Percentiles rank a stretch among this genome's conserved stretches.
Conservation (phyloP, 768 basidiomycete genomes). For the Mycena filopes region DNA sequence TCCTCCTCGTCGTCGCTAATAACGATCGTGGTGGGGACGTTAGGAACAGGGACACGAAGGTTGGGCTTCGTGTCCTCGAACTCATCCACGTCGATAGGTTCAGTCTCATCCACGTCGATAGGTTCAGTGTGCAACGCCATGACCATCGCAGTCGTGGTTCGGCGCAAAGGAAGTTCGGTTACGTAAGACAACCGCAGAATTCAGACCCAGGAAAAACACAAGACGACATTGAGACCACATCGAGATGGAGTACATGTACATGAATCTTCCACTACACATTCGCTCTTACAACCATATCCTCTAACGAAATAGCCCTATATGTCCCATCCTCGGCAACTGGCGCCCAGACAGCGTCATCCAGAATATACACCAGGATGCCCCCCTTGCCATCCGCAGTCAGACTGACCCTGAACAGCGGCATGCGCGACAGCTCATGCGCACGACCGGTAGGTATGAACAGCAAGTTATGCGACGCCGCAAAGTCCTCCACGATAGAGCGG, state of each 20-base stretch:
- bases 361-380: conserved; percentile 88
- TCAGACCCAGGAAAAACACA: too few relatives aligned
- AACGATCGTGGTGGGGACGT: background rate
- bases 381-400: conserved; percentile 83
- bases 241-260: background rate
- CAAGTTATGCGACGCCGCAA: conserved; percentile 84
- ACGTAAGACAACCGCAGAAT: too few relatives aligned
- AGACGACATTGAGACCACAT: background rate
- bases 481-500: conserved; percentile 92
- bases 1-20: conserved; percentile 27
- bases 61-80: background rate
- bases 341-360: conserved; percentile 95
- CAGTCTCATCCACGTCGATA: background rate
- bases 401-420: conserved; percentile 90
- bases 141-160: too few relatives aligned
- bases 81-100: conserved; percentile 6
- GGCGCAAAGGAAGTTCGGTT: too few relatives aligned
- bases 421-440: conserved; percentile 85
- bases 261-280: conserved; percentile 33
- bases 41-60: background rate
- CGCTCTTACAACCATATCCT: conserved; percentile 87
- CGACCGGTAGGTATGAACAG: conserved; percentile 90
- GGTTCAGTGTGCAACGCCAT: too few relatives aligned
- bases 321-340: conserved; percentile 64
- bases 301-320: conserved; percentile 83